Conservation (phyloP, 1,139 yeast species). For the Torulaspora pretoriensis region DNA sequence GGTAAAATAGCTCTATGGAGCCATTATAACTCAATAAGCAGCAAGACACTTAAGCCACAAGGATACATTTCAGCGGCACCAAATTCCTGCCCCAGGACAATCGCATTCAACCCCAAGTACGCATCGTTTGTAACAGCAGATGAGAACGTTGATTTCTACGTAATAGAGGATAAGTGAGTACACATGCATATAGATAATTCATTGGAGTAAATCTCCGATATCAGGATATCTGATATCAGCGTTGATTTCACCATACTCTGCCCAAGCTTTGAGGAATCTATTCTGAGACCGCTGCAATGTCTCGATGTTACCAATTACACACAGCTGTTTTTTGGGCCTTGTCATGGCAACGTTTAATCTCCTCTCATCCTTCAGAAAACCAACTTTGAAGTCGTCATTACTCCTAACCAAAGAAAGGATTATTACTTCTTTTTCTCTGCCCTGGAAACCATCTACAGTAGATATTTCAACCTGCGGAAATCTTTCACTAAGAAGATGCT, state of each 20-base stretch:
- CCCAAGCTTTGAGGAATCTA: constrained; percentile 62
- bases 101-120: constrained; percentile 73
- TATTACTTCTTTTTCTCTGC: constrained; percentile 83
- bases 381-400: constrained; percentile 61
- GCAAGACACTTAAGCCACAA: constrained; percentile 30
- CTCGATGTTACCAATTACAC: constrained; percentile 83
- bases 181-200: constrained; percentile 1
- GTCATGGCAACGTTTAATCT: constrained; percentile 89
- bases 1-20: constrained; percentile 63
- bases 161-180: constrained; percentile 37
- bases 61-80: constrained; percentile 34
- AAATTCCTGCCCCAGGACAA: constrained; percentile 50
- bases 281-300: constrained; percentile 44
- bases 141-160: constrained; percentile 38
- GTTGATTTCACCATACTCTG: constrained; percentile 61
- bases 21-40: constrained; percentile 39
- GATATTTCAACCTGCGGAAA: constrained; percentile 70
- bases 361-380: constrained; percentile 68
- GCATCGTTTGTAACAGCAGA: constrained; percentile 82
- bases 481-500: constrained; percentile 45
- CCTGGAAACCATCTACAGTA: constrained; percentile 90
- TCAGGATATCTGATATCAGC: constrained; percentile 71
- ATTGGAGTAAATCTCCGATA: constrained; percentile 32
- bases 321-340: constrained; percentile 79
- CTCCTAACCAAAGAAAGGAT: constrained; percentile 78